Evolutionary conservation across 1,284 basidiomycete species (phyloP), one percentile per base, ranked within the genome.

Genomic region (Leccinum fuscescens): DNA sequence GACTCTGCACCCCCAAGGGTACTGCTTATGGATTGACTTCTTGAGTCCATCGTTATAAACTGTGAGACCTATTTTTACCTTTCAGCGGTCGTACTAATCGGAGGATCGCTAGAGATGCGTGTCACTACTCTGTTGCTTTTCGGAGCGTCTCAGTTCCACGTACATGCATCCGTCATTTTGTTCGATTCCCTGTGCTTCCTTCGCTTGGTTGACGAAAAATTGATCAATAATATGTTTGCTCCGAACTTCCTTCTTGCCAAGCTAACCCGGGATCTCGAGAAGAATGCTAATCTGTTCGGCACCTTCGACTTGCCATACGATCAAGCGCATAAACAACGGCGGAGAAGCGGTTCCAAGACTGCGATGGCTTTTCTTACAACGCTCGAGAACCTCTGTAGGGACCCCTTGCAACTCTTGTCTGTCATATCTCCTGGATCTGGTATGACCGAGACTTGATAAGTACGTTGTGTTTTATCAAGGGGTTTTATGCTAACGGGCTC

Each of bases 231-330:
- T 17, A 58, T 75, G 0, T 80, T 80, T 60, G 76, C 75, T 22
- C 78, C 78, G 15, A 79, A 79, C 68, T 80, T 79, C 67, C 68
- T 79, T 31, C 66, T 79, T 6, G 71, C 78, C 1, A 76, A 76
- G 35, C 67, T 79, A 12, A 65, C 72, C 22, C 71, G 72, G 11
- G 76, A 78, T 46, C 60, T 72, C 24, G 62, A 65, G 15, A 62
- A 59, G 50, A 60, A 58, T 11, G 60, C 63, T 0, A 67, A 64
- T 39, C 60, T 69, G 31, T 31, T 31, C 31, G 31, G 31, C 31
- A 31, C 31, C 9, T 31, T 76, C 22, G 70, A 78, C 58, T 62
- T 79, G 15, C 73, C 76, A 2, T 66, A 35, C 65, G 6, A 54
- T 79, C 37, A 59, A 55, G 39, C 72, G 67, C 5, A 54, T 69